Base-by-base conservation (phyloP, 2,329 filamentous ascomycete species). In the Monilinia fructigena region DNA sequence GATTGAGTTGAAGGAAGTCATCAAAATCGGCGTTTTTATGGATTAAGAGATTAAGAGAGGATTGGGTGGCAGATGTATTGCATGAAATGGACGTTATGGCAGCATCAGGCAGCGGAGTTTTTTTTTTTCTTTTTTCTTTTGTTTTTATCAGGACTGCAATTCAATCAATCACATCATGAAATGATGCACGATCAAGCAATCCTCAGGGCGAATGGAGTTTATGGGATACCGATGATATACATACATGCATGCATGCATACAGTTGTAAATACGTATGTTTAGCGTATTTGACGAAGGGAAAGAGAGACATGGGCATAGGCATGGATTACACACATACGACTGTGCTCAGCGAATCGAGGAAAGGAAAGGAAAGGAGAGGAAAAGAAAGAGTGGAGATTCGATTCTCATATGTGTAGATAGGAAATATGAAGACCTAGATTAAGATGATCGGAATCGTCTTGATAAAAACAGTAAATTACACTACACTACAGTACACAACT, bases 181-280 rank as follows among this genome's bases (percentile, higher is more conserved):
- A 38, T 55, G 31, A 38, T 55, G 20, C 4, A 55, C 38, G 53
- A 60, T 23, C n/a, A 26, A 50, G 45, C 45, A 26, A 16, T 38
- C n/a, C 20, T 60, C 8, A 50, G 56, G 26, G 45, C 28, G n/a
- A 38, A 50, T 40, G 58, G 58, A 60, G 58, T 60, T 60, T 50
- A n/a, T 35, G 45, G 31, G 47, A 38, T 50, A 60, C 14, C 12
- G 48, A 28, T 52, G 23, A 26, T 10, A 52, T 52, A 16, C 48
- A 50, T 50, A 1, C 11, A 26, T 52, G 23, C 48, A 35, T 52
- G 28, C 40, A 58, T 58, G 23, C 56, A 18, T 48, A 60, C 28
- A 50, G n/a, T 50, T 50, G n/a, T 60, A 38, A 60, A 60, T 38
- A 60, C 45, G 45, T 50, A 60, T 60, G 58, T 50, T 60, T 26